Percentiles rank a stretch among this genome's conserved stretches.
Conservation (phyloP, 345 rosid genomes). For the Hypericum androsaemum region DNA sequence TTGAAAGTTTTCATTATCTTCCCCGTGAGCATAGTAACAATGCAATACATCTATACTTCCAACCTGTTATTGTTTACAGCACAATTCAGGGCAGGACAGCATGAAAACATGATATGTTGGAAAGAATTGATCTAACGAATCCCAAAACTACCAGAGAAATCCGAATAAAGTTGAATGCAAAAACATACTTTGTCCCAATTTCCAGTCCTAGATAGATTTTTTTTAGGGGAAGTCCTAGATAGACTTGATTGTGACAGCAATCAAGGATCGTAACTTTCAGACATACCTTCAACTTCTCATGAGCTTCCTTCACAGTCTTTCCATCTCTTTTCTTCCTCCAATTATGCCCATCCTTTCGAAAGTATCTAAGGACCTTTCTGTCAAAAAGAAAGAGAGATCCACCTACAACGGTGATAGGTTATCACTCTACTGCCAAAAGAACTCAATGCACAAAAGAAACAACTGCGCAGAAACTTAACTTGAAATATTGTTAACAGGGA, state of each 20-base stretch:
- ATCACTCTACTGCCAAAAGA: not conserved
- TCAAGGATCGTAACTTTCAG: not conserved
- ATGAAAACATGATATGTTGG: not conserved
- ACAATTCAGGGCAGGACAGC: conserved; percentile 4
- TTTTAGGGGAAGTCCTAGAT: not conserved
- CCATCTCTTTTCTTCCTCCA: conserved; percentile 28
- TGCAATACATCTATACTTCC: conserved; percentile 89
- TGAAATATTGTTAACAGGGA: not conserved
- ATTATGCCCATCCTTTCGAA: conserved; percentile 23
- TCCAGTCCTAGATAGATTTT: not conserved
- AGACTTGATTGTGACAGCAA: not conserved
- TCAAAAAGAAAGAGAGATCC: conserved; percentile 76
- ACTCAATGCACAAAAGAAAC: not conserved
- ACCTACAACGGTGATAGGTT: conserved; percentile 37
- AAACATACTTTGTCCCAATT: conserved; percentile 5
- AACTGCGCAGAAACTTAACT: not conserved
- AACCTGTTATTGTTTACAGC: conserved; percentile 44
- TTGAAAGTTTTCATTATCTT: conserved; percentile 81
- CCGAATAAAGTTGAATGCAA: not conserved
- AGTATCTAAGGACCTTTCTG: conserved; percentile 24
- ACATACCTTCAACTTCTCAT: conserved; percentile 74
- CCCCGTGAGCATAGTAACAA: conserved; percentile 97
- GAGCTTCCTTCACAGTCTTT: conserved; percentile 75
- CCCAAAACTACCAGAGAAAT: not conserved
- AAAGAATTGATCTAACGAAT: not conserved